These are phyloP conservation scores for Endoconidiophora laricicola DNA, from an alignment of 2,329 filamentous ascomycete genomes.

Conservation along the genomic window DNA sequence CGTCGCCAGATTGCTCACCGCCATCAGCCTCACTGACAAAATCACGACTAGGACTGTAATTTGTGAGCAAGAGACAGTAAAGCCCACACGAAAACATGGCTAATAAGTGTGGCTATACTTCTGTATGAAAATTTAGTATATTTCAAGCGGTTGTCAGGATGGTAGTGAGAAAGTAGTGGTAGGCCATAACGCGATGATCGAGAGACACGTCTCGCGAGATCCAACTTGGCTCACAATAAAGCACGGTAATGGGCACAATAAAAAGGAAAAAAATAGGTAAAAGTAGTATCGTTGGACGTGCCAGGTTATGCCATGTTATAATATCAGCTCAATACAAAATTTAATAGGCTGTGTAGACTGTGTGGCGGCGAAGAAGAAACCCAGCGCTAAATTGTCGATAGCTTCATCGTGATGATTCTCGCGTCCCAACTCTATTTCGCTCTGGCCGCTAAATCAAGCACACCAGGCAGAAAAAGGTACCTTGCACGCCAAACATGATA, in stretches of 20 bases:
- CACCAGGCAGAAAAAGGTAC: too few relatives aligned
- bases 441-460: too few relatives aligned
- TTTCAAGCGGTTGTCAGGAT: too few relatives aligned
- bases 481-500: too few relatives aligned
- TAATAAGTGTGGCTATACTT: too few relatives aligned
- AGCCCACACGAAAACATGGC: too few relatives aligned
- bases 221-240: background rate
- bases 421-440: too few relatives aligned
- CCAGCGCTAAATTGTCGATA: background rate
- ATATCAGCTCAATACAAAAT: background rate
- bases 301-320: too few relatives aligned
- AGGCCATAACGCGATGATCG: background rate
- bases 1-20: background rate
- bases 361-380: background rate
- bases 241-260: background rate
- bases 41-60: background rate
- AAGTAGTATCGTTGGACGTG: too few relatives aligned
- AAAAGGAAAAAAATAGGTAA: too few relatives aligned
- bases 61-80: background rate
- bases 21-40: conserved; percentile 1
- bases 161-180: background rate
- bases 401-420: background rate
- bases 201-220: background rate
- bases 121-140: too few relatives aligned
- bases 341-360: background rate